Evolutionary conservation across 1,284 basidiomycete species (phyloP).

Genomic region (Entoloma clypeatum): DNA sequence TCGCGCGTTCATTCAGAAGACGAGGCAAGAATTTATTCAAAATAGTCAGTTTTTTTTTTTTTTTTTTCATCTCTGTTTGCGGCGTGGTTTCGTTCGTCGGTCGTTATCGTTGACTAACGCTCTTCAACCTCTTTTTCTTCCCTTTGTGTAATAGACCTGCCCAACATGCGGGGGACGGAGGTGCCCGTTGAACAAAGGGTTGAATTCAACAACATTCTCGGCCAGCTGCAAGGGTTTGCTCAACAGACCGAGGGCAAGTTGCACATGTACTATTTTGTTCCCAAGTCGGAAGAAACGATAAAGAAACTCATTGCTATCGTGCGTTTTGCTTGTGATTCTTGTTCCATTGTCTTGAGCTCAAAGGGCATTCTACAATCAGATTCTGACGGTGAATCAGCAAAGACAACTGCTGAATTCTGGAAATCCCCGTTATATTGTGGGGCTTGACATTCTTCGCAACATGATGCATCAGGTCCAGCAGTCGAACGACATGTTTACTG

Average conservation of each 20-base stretch:
- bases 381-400: conserved; percentile 50
- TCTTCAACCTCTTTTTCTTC: no score
- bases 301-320: conserved; percentile 53
- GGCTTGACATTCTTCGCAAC: conserved; percentile 38
- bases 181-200: conserved; percentile 49
- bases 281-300: conserved; percentile 43
- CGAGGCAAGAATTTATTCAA: conserved; percentile 30
- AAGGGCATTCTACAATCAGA: conserved; percentile 32
- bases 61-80: conserved; percentile 16
- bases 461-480: conserved; percentile 36
- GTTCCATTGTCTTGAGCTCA: conserved; percentile 3
- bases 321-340: conserved; percentile 27
- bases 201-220: conserved; percentile 49
- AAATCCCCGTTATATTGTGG: conserved; percentile 50
- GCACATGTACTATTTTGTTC: conserved; percentile 40
- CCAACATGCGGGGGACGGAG: conserved; percentile 29
- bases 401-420: conserved; percentile 38
- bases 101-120: no score
- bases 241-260: conserved; percentile 48
- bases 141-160: conserved; percentile 24
- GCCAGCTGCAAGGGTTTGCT: conserved; percentile 41
- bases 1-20: conserved; percentile 29
- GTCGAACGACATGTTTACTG: conserved; percentile 9
- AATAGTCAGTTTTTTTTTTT: conserved; percentile 28
- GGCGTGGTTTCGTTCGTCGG: no score